These are phyloP conservation scores for Claviceps humidiphila DNA, from an alignment of 2,329 filamentous ascomycete species.

Conservation along the genomic window DNA sequence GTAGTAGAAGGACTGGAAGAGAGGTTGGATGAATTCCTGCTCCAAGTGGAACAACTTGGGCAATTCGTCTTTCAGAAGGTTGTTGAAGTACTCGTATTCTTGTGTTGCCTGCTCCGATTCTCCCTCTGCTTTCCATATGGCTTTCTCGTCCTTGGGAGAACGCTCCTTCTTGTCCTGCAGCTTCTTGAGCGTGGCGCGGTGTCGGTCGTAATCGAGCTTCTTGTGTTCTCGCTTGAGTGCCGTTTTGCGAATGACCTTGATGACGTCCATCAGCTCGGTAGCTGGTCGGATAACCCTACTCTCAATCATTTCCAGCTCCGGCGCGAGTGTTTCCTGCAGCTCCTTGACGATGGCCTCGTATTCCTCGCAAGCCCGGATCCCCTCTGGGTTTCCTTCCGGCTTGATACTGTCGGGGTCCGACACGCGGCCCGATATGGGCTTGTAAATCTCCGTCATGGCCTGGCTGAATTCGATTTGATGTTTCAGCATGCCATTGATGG, in stretches of 20 bases:
- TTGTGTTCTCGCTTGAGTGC: slow-evolving; percentile 90
- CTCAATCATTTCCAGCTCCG: slow-evolving; percentile 97
- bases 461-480: slow-evolving; percentile 98
- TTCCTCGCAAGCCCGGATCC: slow-evolving; percentile 89
- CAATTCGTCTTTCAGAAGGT: slow-evolving; percentile 88
- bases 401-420: slow-evolving; percentile 80
- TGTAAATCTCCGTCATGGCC: slow-evolving; percentile 92
- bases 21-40: slow-evolving; percentile 84
- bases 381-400: slow-evolving; percentile 77
- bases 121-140: slow-evolving; percentile 86
- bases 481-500: slow-evolving; percentile 93
- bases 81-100: slow-evolving; percentile 97
- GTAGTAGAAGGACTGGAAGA: slow-evolving; percentile 99
- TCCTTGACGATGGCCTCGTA: slow-evolving; percentile 88
- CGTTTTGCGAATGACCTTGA: slow-evolving; percentile 89
- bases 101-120: slow-evolving; percentile 85
- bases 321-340: slow-evolving; percentile 72
- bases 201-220: slow-evolving; percentile 89
- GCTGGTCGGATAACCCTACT: slow-evolving; percentile 80
- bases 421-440: slow-evolving; percentile 89
- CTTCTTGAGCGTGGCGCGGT: slow-evolving; percentile 74
- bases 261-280: slow-evolving; percentile 83
- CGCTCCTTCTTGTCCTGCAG: slow-evolving; percentile 97
- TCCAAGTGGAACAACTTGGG: slow-evolving; percentile 85
- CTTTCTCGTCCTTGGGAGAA: slow-evolving; percentile 91